A percentile compares a stretch with the other conserved stretches of the same genome.
phyloP scores from a whole-genome alignment of 805 yeast genomes.

The Wickerhamiella kazuoi region DNA sequence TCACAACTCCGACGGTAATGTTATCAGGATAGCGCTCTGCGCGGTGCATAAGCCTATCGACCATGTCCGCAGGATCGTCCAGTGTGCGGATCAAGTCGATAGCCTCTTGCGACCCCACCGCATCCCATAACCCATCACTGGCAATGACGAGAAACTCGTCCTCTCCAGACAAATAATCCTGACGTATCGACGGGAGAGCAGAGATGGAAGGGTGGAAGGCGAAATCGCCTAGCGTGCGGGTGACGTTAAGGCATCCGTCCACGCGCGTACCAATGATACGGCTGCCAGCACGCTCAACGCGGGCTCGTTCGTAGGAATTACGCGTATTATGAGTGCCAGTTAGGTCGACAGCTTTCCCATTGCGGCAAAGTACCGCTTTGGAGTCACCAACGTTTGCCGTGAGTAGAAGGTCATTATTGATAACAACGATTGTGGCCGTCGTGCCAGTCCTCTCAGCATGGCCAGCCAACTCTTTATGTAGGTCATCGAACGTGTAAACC shows the following conservation, averaged over 20 bases:
- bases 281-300: conserved; percentile 71
- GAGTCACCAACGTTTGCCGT: conserved; percentile 95
- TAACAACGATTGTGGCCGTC: conserved; percentile 85
- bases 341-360: conserved; percentile 56
- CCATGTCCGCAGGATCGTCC: conserved; percentile 27
- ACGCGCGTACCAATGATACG: conserved; percentile 76
- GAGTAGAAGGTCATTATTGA: conserved; percentile 81
- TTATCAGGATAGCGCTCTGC: conserved; percentile 57
- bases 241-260: conserved; percentile 87
- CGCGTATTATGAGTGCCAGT: conserved; percentile 90
- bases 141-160: conserved; percentile 80
- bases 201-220: conserved; percentile 77
- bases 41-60: background rate
- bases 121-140: conserved; percentile 97
- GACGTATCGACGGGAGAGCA: conserved; percentile 83
- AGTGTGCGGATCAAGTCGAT: conserved; percentile 49
- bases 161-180: conserved; percentile 45
- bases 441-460: conserved; percentile 66
- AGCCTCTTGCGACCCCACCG: conserved; percentile 67
- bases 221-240: conserved; percentile 84
- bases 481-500: conserved; percentile 50
- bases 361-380: conserved; percentile 61
- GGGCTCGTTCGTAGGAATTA: conserved; percentile 54
- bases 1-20: conserved; percentile 79
- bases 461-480: conserved; percentile 49